Evolutionary conservation across 106 monocot species (phyloP), one percentile per base, ranked within the genome.

Genomic region (Acorus calamus): DNA sequence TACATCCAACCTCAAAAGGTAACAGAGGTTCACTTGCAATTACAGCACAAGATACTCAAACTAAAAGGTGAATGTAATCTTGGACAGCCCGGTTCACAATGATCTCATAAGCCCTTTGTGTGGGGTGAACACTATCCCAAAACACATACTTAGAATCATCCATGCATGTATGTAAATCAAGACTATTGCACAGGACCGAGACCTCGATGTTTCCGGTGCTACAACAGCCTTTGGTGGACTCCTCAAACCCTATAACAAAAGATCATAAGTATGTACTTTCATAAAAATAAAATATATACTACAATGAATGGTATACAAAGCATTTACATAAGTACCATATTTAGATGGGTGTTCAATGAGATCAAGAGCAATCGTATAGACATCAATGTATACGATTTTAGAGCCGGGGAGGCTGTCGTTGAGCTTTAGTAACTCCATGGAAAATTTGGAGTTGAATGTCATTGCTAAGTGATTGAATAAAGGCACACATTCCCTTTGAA

Each of bases 81-180:
- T 6, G 51, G 60, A 10, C 44, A 1, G 0, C 47, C 48, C 52
- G 41, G 53, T 65, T 64, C 3, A 73, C 68, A 7, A 81, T 61
- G 11, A 76, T 6, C 55, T 71, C 44, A 42, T 71, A 66, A 3
- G 77, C 68, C 53, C 55, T 73, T 47, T 69, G 49, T 3, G 73
- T 77, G 3, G 82, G 77, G 46, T 77, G 82, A 56, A 57, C 66
- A 61, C 74, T 70, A 54, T 82, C 82, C 63, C 74, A 82, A 48
- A 82, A 82, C 7, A 82, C 70, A 49, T 74, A 74, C 9, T 74
- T 62, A 2, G 74, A 73, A 45, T 56, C 62, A 71, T 82, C 51
- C 4, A 50, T 4, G 48, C 82, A 82, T 44, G 66, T 45, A 2
- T 13, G 8, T 46, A 66, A 57, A 41, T 58, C 63, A n/a, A 71